These are phyloP conservation scores for Bremia lactucae DNA, from an alignment of 352 stramenopile species.

Conservation along the genomic window DNA sequence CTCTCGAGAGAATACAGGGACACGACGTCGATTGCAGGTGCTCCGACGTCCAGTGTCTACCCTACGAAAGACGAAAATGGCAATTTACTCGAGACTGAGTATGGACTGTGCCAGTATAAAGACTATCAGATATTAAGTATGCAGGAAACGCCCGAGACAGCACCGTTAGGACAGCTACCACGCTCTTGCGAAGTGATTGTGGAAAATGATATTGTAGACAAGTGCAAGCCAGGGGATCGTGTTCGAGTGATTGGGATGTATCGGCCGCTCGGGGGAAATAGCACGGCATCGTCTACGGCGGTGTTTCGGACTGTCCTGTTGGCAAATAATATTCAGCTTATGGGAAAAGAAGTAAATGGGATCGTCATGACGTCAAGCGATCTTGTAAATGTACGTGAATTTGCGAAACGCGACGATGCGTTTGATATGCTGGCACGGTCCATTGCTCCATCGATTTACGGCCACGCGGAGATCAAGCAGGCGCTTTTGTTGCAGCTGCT, in stretches of 20 bases:
- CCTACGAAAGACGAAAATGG: conserved; percentile 94
- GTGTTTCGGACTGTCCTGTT: conserved; percentile 95
- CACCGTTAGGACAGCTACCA: conserved; percentile 94
- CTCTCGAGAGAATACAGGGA: conserved; percentile 93
- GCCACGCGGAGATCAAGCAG: conserved; percentile 97
- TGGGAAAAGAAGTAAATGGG: conserved; percentile 90
- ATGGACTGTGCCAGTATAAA: conserved; percentile 96
- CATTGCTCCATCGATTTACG: conserved; percentile 97
- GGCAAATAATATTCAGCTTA: conserved; percentile 92
- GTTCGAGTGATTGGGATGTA: conserved; percentile 93
- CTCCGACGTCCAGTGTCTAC: conserved; percentile 84
- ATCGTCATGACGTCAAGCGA: conserved; percentile 89
- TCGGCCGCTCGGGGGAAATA: conserved; percentile 80
- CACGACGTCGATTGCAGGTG: conserved; percentile 90
- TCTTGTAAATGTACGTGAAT: conserved; percentile 87
- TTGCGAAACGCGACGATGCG: conserved; percentile 85
- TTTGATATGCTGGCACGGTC: conserved; percentile 91
- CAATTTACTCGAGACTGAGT: conserved; percentile 96
- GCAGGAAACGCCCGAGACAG: conserved; percentile 87
- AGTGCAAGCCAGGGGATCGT: conserved; percentile 96
- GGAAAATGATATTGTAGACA: conserved; percentile 98
- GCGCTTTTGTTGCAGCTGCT: conserved; percentile 77
- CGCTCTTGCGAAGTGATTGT: conserved; percentile 96
- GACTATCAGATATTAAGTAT: conserved; percentile 94
- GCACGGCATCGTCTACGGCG: conserved; percentile 66